Conservation (phyloP, 345 rosid species). For the Adansonia digitata region DNA sequence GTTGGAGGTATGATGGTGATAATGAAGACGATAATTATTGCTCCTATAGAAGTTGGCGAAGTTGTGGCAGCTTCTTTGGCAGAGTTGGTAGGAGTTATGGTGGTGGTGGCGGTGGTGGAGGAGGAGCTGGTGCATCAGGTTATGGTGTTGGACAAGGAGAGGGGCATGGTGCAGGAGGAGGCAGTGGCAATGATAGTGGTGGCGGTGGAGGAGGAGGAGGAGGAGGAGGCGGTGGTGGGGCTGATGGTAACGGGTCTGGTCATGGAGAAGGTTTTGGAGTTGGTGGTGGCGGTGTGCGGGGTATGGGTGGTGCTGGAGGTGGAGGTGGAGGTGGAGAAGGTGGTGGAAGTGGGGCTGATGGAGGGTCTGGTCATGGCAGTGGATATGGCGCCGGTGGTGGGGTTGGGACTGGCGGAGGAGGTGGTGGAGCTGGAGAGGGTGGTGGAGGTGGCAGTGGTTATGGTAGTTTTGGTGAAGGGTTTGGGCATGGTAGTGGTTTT, state of each 20-base stretch:
- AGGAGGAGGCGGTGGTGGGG: neutral
- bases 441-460: conserved; percentile 28
- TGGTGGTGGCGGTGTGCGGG: conserved; percentile 14
- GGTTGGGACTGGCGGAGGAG: conserved; percentile 17
- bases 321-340: conserved; percentile 23
- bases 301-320: conserved; percentile 13
- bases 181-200: conserved; percentile 10
- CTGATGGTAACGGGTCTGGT: conserved; percentile 7
- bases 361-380: conserved; percentile 18
- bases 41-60: conserved; percentile 37
- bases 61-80: conserved; percentile 47
- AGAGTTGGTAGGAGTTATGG: neutral
- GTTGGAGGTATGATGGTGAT: conserved; percentile 11
- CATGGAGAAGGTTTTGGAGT: conserved; percentile 23
- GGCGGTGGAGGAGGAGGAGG: conserved; percentile 12
- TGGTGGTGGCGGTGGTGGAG: neutral
- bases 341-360: conserved; percentile 15
- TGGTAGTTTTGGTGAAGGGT: conserved; percentile 25
- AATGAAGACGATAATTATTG: conserved; percentile 29
- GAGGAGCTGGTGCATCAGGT: neutral
- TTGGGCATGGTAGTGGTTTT: conserved; percentile 29
- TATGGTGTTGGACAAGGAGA: conserved; percentile 1
- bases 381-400: conserved; percentile 26
- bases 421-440: conserved; percentile 27
- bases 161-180: conserved; percentile 10